Percentiles rank a stretch among this genome's conserved stretches.
phyloP scores from a whole-genome alignment of 2,329 filamentous ascomycete genomes.

The Eutypa lata region DNA sequence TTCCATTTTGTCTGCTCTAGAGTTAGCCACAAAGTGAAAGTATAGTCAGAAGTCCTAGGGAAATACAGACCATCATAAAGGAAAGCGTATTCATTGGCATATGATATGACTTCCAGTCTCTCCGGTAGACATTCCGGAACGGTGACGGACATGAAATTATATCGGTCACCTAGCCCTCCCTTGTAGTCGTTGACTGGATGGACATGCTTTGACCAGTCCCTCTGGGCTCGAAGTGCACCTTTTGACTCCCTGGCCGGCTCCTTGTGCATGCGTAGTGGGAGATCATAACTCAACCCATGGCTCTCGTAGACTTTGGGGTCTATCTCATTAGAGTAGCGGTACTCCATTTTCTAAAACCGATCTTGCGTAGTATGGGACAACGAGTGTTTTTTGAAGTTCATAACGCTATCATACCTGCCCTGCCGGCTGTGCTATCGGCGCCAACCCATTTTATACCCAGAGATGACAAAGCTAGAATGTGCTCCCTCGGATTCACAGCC shows the following conservation, averaged over 20 bases:
- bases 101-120: constrained; percentile 35
- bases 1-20: constrained; percentile 12
- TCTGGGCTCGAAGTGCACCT: constrained; percentile 20
- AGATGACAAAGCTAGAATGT: too few species aligned
- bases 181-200: constrained; percentile 23
- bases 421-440: too few species aligned
- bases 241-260: neutral
- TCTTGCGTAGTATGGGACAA: too few species aligned
- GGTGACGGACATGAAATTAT: constrained; percentile 28
- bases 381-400: too few species aligned
- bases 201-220: constrained; percentile 33
- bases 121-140: constrained; percentile 37
- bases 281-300: neutral
- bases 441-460: too few species aligned
- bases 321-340: neutral
- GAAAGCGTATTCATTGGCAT: constrained; percentile 39
- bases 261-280: neutral
- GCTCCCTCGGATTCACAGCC: too few species aligned
- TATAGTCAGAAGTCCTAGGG: neutral
- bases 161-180: constrained; percentile 25
- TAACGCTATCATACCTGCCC: too few species aligned
- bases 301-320: neutral
- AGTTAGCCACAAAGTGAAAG: neutral
- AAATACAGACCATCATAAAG: constrained; percentile 31
- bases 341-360: too few species aligned